phyloP scores from a whole-genome alignment of 441 rosid species.

The Gossypium davidsonii region DNA sequence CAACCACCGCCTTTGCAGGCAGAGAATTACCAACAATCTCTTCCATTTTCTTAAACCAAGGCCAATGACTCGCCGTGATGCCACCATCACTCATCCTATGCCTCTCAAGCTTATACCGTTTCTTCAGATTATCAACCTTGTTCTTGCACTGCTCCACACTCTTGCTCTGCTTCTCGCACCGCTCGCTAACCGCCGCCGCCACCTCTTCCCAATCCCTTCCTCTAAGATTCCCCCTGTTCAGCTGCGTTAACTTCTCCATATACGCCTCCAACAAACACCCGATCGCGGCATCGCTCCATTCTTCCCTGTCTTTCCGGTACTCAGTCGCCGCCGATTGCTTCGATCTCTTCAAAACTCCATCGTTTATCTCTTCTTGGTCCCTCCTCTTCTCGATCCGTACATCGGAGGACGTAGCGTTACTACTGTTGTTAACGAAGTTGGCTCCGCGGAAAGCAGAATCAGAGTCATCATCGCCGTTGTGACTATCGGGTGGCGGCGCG shows the following conservation, averaged over 20 bases:
- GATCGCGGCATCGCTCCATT: constrained; percentile 91
- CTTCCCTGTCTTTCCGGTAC: constrained; percentile 77
- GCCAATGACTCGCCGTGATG: constrained; percentile 68
- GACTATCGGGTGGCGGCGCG: constrained; percentile 24
- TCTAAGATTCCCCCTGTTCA: constrained; percentile 77
- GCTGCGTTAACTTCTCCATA: constrained; percentile 61
- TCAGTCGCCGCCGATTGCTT: constrained; percentile 28
- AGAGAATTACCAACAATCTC: constrained; percentile 65
- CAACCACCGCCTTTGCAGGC: constrained; percentile 27
- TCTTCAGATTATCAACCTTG: constrained; percentile 85
- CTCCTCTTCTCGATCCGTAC: constrained; percentile 44
- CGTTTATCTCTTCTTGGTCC: constrained; percentile 40
- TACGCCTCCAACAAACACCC: constrained; percentile 62
- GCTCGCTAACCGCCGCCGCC: constrained; percentile 63
- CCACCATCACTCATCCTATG: constrained; percentile 65
- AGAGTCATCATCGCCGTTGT: constrained; percentile 39
- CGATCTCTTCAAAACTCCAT: constrained; percentile 39
- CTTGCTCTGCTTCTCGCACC: constrained; percentile 57
- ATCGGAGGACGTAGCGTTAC: constrained; percentile 17
- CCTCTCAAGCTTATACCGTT: constrained; percentile 73
- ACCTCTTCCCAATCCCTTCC: constrained; percentile 98
- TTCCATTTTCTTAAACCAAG: constrained; percentile 89
- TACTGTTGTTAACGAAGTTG: constrained; percentile 27
- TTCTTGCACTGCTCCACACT: constrained; percentile 97
- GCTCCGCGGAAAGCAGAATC: constrained; percentile 46